These are phyloP conservation scores for Exophiala lecanii-corni DNA, from an alignment of 2,329 filamentous ascomycete genomes.

Conservation along the genomic window DNA sequence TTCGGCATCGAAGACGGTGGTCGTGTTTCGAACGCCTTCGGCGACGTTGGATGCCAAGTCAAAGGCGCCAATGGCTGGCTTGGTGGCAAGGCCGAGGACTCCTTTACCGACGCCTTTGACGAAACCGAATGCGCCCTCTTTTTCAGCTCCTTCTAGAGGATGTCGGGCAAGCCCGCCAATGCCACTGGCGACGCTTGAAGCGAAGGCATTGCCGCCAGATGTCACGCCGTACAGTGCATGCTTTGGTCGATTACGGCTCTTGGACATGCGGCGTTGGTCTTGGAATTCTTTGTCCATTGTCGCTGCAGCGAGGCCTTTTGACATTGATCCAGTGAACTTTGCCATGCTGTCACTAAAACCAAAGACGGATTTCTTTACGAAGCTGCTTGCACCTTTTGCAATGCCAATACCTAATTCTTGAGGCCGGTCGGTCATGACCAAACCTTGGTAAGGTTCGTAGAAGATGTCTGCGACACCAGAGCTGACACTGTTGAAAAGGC, in stretches of 20 bases:
- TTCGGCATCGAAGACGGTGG: constrained; percentile 92
- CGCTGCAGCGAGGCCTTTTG: constrained; percentile 90
- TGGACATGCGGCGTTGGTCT: constrained; percentile 87
- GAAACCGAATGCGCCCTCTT: constrained; percentile 89
- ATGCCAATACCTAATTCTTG: constrained; percentile 94
- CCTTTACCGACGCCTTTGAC: constrained; percentile 98
- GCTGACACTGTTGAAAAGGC: constrained; percentile 95
- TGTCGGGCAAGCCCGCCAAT: constrained; percentile 91
- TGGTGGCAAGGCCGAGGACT: constrained; percentile 87
- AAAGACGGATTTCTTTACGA: constrained; percentile 98
- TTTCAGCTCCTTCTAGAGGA: constrained; percentile 90
- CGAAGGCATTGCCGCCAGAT: constrained; percentile 89
- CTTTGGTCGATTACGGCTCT: constrained; percentile 89
- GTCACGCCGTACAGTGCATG: constrained; percentile 96
- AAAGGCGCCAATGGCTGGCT: constrained; percentile 92
- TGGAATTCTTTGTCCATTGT: constrained; percentile 99
- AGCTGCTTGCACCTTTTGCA: constrained; percentile 92
- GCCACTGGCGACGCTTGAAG: constrained; percentile 86
- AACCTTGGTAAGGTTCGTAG: constrained; percentile 96
- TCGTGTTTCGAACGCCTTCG: constrained; percentile 96
- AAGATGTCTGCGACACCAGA: constrained; percentile 97
- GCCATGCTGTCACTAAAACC: constrained; percentile 96
- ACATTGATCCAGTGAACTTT: constrained; percentile 95
- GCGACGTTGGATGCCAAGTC: constrained; percentile 96
- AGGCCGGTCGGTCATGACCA: constrained; percentile 92